Evolutionary conservation across 192 early-diverging fungal species (phyloP).

Genomic region (Jimgerdemannia flammicorona): DNA sequence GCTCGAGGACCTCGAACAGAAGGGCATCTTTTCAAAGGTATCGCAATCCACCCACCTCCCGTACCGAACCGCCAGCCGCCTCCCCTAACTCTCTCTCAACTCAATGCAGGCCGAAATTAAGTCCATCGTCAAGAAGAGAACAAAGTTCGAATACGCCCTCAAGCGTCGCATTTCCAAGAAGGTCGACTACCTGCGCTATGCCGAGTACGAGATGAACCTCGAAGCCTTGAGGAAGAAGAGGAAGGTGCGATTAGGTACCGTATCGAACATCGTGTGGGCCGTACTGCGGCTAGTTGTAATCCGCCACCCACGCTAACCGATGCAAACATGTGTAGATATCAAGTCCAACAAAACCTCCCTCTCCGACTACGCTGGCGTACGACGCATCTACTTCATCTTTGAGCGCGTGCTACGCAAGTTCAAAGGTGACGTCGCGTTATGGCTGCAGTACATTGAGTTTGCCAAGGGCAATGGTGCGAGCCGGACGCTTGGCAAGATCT

Average conservation of each 20-base stretch:
- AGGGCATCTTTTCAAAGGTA: constrained; percentile 77
- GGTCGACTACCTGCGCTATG: constrained; percentile 85
- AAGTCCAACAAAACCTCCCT: constrained; percentile 40
- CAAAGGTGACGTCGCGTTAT: constrained; percentile 72
- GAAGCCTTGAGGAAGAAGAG: constrained; percentile 79
- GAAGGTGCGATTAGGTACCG: constrained; percentile 49
- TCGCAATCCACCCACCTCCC: constrained; percentile 1
- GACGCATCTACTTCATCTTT: constrained; percentile 79
- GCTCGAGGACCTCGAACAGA: constrained; percentile 82
- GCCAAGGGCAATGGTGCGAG: constrained; percentile 47
- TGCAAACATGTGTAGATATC: not conserved
- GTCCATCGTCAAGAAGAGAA: constrained; percentile 82
- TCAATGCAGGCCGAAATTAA: constrained; percentile 71
- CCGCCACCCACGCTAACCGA: too few relatives aligned
- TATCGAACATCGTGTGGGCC: too few relatives aligned
- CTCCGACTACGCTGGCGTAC: constrained; percentile 70
- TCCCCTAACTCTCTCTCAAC: not conserved
- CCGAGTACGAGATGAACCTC: constrained; percentile 94
- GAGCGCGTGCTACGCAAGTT: constrained; percentile 76
- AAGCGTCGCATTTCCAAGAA: constrained; percentile 70
- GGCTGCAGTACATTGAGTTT: constrained; percentile 92
- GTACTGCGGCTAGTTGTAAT: too few relatives aligned
- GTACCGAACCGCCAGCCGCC: not conserved
- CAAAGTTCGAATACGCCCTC: constrained; percentile 84
- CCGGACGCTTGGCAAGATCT: constrained; percentile 67